Conservation (phyloP, 2,329 filamentous ascomycete species). For the Botrytis paeoniae region DNA sequence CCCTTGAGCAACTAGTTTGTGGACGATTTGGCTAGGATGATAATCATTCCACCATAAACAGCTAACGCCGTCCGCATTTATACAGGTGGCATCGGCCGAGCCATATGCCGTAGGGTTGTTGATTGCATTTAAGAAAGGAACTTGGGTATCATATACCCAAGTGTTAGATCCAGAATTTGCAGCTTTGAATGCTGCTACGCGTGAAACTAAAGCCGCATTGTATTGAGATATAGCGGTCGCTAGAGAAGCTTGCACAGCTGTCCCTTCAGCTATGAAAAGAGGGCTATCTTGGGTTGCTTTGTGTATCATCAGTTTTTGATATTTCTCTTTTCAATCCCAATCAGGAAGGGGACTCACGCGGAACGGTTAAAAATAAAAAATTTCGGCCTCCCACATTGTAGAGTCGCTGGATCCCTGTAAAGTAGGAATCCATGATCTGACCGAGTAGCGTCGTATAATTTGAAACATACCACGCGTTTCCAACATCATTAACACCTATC, state of each 20-base stretch:
- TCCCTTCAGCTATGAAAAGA: not conserved
- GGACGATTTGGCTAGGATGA: not conserved
- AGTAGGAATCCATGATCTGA: slow-evolving; percentile 5
- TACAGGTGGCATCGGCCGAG: not conserved
- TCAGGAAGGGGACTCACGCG: not conserved
- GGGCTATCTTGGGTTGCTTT: slow-evolving; percentile 4
- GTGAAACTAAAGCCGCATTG: not conserved
- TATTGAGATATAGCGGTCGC: not conserved
- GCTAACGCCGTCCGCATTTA: not conserved
- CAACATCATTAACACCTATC: slow-evolving; percentile 12
- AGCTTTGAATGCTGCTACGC: not conserved
- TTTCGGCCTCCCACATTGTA: not conserved
- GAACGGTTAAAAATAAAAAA: not conserved
- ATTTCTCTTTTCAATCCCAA: no score
- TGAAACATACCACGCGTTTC: slow-evolving; percentile 1
- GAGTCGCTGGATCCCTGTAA: not conserved
- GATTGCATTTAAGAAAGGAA: not conserved
- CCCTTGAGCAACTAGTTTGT: not conserved
- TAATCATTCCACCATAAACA: slow-evolving; percentile 8
- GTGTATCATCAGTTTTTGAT: not conserved
- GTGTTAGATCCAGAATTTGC: not conserved
- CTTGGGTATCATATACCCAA: slow-evolving; percentile 3
- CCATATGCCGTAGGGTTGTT: not conserved
- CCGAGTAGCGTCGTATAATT: not conserved
- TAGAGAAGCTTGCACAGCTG: not conserved